phyloP scores from a whole-genome alignment of 148 eudicot species.

The Amaranthus cruentus region DNA sequence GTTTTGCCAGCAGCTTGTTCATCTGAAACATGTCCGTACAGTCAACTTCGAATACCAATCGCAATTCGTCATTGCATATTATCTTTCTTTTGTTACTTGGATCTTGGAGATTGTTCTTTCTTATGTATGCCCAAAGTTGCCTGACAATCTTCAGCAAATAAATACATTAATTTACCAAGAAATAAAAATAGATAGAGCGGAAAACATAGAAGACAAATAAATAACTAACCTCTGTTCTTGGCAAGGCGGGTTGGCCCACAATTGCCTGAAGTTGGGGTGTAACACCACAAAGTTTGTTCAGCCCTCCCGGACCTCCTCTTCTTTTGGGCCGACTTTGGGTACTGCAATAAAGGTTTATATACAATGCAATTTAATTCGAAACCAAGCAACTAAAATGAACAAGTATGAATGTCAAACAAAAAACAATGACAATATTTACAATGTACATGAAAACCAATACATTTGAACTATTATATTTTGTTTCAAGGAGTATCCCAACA shows the following conservation, averaged over 20 bases:
- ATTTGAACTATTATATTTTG: not conserved
- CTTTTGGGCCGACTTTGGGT: constrained; percentile 54
- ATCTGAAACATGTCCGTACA: constrained; percentile 50
- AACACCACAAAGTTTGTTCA: constrained; percentile 82
- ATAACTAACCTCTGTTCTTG: constrained; percentile 71
- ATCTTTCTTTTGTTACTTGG: constrained; percentile 85
- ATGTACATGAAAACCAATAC: not conserved
- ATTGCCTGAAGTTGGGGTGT: constrained; percentile 76
- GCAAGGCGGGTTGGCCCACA: constrained; percentile 75
- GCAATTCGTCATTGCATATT: constrained; percentile 44
- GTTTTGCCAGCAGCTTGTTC: constrained; percentile 49
- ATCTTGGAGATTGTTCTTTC: constrained; percentile 93
- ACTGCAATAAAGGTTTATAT: constrained; percentile 29
- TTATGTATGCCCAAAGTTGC: constrained; percentile 93
- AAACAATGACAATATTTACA: too few relatives aligned
- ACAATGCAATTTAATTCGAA: not conserved
- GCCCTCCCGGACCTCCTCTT: constrained; percentile 89
- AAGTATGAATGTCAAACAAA: not conserved
- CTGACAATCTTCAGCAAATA: constrained; percentile 64
- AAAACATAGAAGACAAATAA: not conserved
- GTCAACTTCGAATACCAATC: constrained; percentile 44
- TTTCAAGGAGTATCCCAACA: not conserved
- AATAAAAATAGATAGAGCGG: not conserved
- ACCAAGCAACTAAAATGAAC: not conserved
- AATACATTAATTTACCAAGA: constrained; percentile 5